Evolutionary conservation across 805 yeast genomes (phyloP).

Genomic region (Candida jianshihensis): DNA sequence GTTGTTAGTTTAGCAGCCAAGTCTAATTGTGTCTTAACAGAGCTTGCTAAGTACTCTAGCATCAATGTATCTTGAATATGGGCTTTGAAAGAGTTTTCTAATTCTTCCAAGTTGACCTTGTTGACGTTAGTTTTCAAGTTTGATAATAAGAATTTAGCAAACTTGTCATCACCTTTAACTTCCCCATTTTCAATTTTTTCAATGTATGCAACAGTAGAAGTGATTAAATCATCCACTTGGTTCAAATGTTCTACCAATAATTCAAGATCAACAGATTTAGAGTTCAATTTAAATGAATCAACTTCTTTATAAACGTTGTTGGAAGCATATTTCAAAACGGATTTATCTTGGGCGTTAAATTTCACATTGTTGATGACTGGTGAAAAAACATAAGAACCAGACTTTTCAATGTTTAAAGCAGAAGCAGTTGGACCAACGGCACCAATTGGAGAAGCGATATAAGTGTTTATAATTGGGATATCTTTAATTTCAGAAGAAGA

Average conservation of each 20-base stretch:
- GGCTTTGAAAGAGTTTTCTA: constrained; percentile 55
- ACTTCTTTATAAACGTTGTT: constrained; percentile 26
- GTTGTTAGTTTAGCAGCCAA: constrained; percentile 69
- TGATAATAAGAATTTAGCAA: constrained; percentile 62
- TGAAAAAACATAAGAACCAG: constrained; percentile 53
- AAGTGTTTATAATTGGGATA: constrained; percentile 57
- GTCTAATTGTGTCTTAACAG: constrained; percentile 80
- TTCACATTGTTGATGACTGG: constrained; percentile 65
- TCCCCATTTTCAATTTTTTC: constrained; percentile 34
- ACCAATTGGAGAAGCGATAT: constrained; percentile 72
- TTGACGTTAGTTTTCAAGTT: constrained; percentile 46
- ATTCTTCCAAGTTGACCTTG: constrained; percentile 37
- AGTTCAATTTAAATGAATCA: constrained; percentile 23
- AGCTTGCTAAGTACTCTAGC: constrained; percentile 76
- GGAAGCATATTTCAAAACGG: constrained; percentile 44
- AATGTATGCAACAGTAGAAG: constrained; percentile 42
- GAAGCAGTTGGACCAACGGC: constrained; percentile 33
- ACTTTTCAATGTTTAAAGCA: constrained; percentile 32
- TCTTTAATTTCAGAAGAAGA: constrained; percentile 28
- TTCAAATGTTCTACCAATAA: constrained; percentile 40
- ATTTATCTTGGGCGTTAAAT: constrained; percentile 51
- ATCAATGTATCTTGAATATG: constrained; percentile 76
- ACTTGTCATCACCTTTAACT: constrained; percentile 43
- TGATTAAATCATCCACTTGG: constrained; percentile 40
- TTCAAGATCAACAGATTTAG: constrained; percentile 35